phyloP scores from a whole-genome alignment of 1,139 yeast species.

The Keqinozyma sinolaborantium region DNA sequence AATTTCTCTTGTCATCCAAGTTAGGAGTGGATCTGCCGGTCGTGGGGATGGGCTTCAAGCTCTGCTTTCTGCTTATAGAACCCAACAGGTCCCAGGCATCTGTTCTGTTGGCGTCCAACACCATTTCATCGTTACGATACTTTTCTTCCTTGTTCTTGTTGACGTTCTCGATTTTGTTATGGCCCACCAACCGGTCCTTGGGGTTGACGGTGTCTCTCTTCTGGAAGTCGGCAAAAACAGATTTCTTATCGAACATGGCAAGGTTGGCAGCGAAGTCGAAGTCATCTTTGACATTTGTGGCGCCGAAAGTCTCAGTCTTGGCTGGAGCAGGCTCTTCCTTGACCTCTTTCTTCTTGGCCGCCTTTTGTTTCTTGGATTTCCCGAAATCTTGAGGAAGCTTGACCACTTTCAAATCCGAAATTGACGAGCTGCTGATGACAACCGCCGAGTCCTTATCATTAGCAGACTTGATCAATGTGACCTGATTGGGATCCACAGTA shows the following conservation, averaged over 20 bases:
- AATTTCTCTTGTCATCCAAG: slow-evolving; percentile 7
- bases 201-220: slow-evolving; percentile 60
- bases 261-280: slow-evolving; percentile 86
- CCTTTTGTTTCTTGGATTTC: slow-evolving; percentile 7
- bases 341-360: slow-evolving; percentile 10
- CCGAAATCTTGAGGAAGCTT: slow-evolving; percentile 40
- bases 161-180: slow-evolving; percentile 48
- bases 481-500: slow-evolving; percentile 36
- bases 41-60: slow-evolving; percentile 7
- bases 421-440: slow-evolving; percentile 27
- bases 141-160: slow-evolving; percentile 37
- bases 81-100: slow-evolving; percentile 60
- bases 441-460: slow-evolving; percentile 15
- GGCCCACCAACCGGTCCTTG: slow-evolving; percentile 67
- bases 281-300: slow-evolving; percentile 30
- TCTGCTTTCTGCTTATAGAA: slow-evolving; percentile 7
- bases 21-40: slow-evolving; percentile 15
- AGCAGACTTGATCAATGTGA: slow-evolving; percentile 35
- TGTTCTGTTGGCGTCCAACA: slow-evolving; percentile 43
- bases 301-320: slow-evolving; percentile 1
- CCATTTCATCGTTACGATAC: slow-evolving; percentile 74
- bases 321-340: slow-evolving; percentile 10
- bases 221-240: slow-evolving; percentile 76
- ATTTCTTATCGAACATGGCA: slow-evolving; percentile 76
- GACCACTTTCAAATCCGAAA: slow-evolving; percentile 48